These are phyloP conservation scores for Ilyonectria robusta DNA, from an alignment of 2,329 filamentous ascomycete species.

Conservation along the genomic window DNA sequence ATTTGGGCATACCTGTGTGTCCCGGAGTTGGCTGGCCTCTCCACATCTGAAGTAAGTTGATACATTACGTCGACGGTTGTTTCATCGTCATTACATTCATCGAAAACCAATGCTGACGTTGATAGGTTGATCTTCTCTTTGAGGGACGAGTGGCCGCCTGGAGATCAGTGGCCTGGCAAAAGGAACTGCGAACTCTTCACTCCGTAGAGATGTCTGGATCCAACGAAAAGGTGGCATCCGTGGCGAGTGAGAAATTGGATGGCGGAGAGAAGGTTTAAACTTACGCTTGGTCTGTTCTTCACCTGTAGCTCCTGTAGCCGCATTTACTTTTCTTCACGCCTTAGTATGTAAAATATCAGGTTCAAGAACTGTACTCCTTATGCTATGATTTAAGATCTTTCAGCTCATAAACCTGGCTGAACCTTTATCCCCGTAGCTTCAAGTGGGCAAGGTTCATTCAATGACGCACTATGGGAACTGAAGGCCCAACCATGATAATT, in stretches of 20 bases:
- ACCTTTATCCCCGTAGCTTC: too few species aligned
- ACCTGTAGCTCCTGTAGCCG: too few species aligned
- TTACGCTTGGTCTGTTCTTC: too few species aligned
- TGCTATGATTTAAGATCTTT: too few species aligned
- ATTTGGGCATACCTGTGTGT: conserved; percentile 2
- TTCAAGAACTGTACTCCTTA: too few species aligned
- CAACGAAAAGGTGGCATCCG: background rate
- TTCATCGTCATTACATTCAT: background rate
- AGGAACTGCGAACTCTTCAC: background rate
- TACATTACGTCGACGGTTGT: background rate
- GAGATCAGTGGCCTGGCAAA: background rate
- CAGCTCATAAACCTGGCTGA: too few species aligned
- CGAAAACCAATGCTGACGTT: background rate
- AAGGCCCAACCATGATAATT: too few species aligned
- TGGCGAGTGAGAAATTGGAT: background rate
- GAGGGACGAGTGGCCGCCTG: background rate
- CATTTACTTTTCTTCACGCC: too few species aligned
- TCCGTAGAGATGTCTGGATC: background rate
- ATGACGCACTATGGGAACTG: too few species aligned
- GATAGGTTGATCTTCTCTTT: conserved; percentile 2
- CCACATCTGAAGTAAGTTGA: background rate
- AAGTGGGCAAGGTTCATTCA: too few species aligned
- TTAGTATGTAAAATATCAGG: too few species aligned
- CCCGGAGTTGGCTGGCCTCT: background rate
- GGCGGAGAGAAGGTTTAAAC: background rate